These are phyloP conservation scores for Neolentinus lepideus DNA, from an alignment of 1,284 basidiomycete genomes.

Conservation along the genomic window DNA sequence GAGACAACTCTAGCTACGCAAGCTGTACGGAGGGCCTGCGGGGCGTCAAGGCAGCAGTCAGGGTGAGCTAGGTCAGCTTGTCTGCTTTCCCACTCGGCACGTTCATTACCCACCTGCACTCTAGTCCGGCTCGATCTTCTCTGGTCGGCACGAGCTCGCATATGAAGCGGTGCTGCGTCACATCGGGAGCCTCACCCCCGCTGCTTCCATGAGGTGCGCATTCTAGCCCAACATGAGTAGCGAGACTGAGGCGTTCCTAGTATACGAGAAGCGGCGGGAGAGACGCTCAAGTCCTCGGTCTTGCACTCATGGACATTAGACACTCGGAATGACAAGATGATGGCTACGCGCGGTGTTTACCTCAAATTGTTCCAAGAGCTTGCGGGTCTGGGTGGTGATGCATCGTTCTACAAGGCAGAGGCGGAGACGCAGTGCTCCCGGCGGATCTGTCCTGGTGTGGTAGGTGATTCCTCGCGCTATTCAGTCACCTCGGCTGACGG, in stretches of 20 bases:
- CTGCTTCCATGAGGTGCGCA: slow-evolving; percentile 74
- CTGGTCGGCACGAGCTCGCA: slow-evolving; percentile 67
- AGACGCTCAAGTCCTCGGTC: slow-evolving; percentile 78
- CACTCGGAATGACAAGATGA: slow-evolving; percentile 71
- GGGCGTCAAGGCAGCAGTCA: slow-evolving; percentile 59
- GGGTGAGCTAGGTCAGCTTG: slow-evolving; percentile 44
- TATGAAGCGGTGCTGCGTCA: slow-evolving; percentile 80
- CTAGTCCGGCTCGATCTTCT: slow-evolving; percentile 19
- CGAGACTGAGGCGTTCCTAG: slow-evolving; percentile 29
- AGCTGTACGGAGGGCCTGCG: slow-evolving; percentile 64
- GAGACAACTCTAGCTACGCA: slow-evolving; percentile 65
- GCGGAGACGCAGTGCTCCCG: slow-evolving; percentile 62
- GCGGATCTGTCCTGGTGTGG: slow-evolving; percentile 45
- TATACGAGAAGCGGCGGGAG: slow-evolving; percentile 77
- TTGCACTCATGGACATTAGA: slow-evolving; percentile 77
- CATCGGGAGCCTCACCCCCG: slow-evolving; percentile 61
- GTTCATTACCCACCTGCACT: slow-evolving; percentile 3
- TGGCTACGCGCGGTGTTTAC: slow-evolving; percentile 58
- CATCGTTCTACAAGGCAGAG: slow-evolving; percentile 68
- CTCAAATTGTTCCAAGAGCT: slow-evolving; percentile 66
- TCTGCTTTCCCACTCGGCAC: slow-evolving; percentile 1
- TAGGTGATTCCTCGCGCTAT: slow-evolving; percentile 24
- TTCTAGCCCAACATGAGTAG: not conserved
- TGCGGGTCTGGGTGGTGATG: slow-evolving; percentile 74
- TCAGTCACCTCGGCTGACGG: slow-evolving; percentile 2